These are phyloP conservation scores for Saccharomycopsis malanga DNA, from an alignment of 805 yeast species.

Conservation along the genomic window DNA sequence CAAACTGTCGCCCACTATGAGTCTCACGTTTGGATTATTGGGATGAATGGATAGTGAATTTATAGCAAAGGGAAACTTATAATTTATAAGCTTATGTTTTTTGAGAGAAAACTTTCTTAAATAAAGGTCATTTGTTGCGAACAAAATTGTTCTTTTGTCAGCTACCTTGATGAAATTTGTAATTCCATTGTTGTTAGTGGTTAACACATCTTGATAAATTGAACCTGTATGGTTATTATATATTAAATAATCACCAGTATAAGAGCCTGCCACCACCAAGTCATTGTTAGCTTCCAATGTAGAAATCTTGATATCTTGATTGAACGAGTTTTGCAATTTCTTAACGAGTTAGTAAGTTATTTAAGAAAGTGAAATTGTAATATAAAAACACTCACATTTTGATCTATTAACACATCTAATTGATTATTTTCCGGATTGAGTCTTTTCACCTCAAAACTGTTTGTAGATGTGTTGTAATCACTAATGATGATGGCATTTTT, in stretches of 20 bases:
- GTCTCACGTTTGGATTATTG: conserved; percentile 31
- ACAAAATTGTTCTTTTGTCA: conserved; percentile 30
- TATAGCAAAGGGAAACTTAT: conserved; percentile 39
- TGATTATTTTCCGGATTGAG: conserved; percentile 26
- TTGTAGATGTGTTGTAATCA: conserved; percentile 1
- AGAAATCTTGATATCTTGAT: conserved; percentile 35
- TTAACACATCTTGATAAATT: conserved; percentile 34
- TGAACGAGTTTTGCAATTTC: conserved; percentile 19
- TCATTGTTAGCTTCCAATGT: conserved; percentile 39
- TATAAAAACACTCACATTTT: conserved; percentile 24
- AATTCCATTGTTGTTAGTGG: conserved; percentile 41
- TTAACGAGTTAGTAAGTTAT: not conserved
- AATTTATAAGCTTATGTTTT: conserved; percentile 22
- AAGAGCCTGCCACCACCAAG: conserved; percentile 45
- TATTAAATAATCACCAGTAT: conserved; percentile 43
- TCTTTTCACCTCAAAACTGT: conserved; percentile 23
- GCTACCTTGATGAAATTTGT: conserved; percentile 42
- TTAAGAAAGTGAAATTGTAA: conserved; percentile 15
- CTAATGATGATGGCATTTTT: conserved; percentile 11
- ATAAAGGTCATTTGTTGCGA: conserved; percentile 45
- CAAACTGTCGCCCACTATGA: conserved; percentile 46
- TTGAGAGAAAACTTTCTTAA: conserved; percentile 37
- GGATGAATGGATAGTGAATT: conserved; percentile 43
- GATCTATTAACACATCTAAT: conserved; percentile 30
- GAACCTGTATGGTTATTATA: conserved; percentile 29